phyloP scores from a whole-genome alignment of 306 rosid species.

The Citrullus mucosospermus region DNA sequence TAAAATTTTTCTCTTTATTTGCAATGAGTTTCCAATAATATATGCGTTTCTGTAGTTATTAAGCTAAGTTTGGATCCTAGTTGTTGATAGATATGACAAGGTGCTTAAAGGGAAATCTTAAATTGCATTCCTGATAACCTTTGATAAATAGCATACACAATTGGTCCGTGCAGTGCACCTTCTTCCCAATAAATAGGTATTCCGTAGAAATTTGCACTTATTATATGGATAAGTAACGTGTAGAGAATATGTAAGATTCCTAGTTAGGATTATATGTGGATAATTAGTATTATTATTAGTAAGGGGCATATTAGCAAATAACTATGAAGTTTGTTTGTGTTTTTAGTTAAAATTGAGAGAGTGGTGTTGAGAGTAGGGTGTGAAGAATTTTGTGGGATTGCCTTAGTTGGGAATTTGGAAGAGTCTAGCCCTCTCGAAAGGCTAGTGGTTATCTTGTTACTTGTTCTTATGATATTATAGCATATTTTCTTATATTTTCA shows the following conservation, averaged over 20 bases:
- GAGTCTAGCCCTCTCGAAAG: too few species aligned
- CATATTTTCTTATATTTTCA: too few species aligned
- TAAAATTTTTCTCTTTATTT: neutral
- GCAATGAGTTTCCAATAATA: neutral
- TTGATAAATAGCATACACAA: neutral
- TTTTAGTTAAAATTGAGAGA: too few species aligned
- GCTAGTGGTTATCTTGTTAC: too few species aligned
- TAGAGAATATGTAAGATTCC: neutral
- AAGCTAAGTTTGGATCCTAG: neutral
- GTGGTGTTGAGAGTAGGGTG: too few species aligned
- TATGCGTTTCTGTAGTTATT: neutral
- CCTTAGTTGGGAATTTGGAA: too few species aligned
- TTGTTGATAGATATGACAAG: neutral
- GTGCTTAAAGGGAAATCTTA: neutral
- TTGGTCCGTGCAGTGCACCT: neutral
- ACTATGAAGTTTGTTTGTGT: too few species aligned
- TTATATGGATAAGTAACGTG: neutral
- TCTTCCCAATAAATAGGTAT: neutral
- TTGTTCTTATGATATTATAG: too few species aligned
- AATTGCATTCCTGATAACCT: neutral
- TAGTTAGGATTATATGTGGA: too few species aligned
- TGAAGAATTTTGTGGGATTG: too few species aligned
- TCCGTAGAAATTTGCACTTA: neutral
- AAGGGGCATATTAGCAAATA: too few species aligned
- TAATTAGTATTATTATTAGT: too few species aligned